These are phyloP conservation scores for Fusarium dimerum DNA, from an alignment of 2,329 filamentous ascomycete genomes.

Conservation along the genomic window DNA sequence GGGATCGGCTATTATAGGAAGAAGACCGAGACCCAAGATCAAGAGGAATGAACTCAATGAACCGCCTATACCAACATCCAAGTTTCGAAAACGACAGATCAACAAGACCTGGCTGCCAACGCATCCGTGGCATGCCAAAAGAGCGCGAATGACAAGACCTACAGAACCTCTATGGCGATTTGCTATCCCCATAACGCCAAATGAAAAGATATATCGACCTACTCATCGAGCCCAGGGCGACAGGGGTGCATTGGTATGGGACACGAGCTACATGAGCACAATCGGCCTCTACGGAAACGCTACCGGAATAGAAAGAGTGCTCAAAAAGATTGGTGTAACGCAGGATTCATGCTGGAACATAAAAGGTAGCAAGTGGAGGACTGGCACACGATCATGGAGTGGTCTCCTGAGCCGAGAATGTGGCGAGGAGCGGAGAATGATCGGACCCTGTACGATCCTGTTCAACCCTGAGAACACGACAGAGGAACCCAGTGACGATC, in stretches of 20 bases:
- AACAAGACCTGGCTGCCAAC: constrained; percentile 95
- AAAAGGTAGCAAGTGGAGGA: constrained; percentile 71
- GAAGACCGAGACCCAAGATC: constrained; percentile 60
- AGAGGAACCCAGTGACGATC: constrained; percentile 23
- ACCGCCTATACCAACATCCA: constrained; percentile 55
- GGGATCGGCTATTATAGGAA: constrained; percentile 19
- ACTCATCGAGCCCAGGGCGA: constrained; percentile 78
- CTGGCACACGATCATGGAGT: constrained; percentile 50
- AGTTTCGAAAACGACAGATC: constrained; percentile 81
- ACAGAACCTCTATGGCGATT: constrained; percentile 87
- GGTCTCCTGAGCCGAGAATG: constrained; percentile 54
- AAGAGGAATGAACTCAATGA: constrained; percentile 70
- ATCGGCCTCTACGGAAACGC: constrained; percentile 73
- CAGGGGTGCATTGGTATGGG: constrained; percentile 83
- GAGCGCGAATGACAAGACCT: constrained; percentile 82
- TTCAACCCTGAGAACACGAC: constrained; percentile 62
- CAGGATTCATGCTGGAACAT: constrained; percentile 62
- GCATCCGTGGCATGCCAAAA: constrained; percentile 90
- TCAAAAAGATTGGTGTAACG: constrained; percentile 65
- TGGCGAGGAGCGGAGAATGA: constrained; percentile 53
- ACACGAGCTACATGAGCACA: constrained; percentile 91
- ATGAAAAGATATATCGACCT: constrained; percentile 84
- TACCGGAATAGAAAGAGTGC: constrained; percentile 62
- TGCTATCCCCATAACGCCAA: constrained; percentile 79
- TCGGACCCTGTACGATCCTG: constrained; percentile 73